Evolutionary conservation across 1,284 basidiomycete species (phyloP).

Genomic region (Ustilago loliicola): DNA sequence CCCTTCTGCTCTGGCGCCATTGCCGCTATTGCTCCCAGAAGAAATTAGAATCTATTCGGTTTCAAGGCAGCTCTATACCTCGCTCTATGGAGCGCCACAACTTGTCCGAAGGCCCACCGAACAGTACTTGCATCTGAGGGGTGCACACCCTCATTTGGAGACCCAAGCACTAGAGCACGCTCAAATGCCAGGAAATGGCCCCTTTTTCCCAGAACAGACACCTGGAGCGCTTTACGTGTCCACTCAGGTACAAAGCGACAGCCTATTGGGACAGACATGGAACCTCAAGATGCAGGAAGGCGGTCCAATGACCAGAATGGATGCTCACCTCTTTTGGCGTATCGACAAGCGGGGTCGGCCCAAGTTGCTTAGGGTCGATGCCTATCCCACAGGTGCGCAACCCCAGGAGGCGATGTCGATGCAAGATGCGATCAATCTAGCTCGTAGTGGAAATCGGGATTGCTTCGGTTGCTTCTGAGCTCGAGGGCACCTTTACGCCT

Average conservation of each 20-base stretch:
- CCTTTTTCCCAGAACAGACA: background rate
- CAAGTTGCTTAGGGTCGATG: slow-evolving; percentile 12
- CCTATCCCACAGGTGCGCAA: slow-evolving; percentile 8
- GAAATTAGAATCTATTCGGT: background rate
- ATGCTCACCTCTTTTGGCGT: slow-evolving; percentile 21
- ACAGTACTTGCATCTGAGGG: slow-evolving; percentile 8
- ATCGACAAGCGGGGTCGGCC: slow-evolving; percentile 7
- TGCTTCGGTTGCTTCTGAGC: background rate
- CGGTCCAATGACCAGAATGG: background rate
- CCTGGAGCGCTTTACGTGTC: slow-evolving; percentile 4
- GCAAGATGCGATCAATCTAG: slow-evolving; percentile 8
- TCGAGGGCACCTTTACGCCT: no score
- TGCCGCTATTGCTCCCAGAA: background rate
- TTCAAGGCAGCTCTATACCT: background rate
- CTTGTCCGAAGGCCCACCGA: background rate
- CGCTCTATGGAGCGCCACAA: background rate
- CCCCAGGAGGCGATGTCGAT: slow-evolving; percentile 4
- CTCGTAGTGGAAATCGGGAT: background rate
- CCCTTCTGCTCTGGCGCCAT: background rate
- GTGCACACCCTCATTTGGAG: slow-evolving; percentile 8
- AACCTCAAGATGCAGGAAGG: slow-evolving; percentile 7
- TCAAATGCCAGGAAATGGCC: background rate
- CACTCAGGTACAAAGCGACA: slow-evolving; percentile 2
- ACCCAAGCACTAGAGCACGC: slow-evolving; percentile 9
- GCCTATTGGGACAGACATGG: slow-evolving; percentile 12